Conservation (phyloP, 441 rosid species). For the Pelargonium cotyledonis region DNA sequence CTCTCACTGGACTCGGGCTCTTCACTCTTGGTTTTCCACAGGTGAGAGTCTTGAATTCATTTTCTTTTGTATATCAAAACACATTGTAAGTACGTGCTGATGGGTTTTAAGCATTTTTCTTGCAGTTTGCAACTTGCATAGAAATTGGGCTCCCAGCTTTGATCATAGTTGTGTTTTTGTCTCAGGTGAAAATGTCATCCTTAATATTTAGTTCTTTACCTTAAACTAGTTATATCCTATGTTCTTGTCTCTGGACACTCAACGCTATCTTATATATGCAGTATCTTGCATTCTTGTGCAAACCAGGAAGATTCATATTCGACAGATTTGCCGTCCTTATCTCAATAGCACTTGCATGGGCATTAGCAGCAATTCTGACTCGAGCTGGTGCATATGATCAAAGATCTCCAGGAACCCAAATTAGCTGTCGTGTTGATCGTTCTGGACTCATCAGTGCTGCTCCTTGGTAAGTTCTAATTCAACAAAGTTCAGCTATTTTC, state of each 20-base stretch:
- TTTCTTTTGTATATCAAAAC: too few relatives aligned
- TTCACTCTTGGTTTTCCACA: conserved; percentile 88
- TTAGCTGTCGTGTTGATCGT: conserved; percentile 82
- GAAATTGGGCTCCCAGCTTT: conserved; percentile 93
- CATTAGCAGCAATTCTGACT: conserved; percentile 81
- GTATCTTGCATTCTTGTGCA: conserved; percentile 69
- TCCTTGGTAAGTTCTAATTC: conserved; percentile 54
- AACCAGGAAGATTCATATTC: conserved; percentile 41
- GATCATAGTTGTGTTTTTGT: conserved; percentile 61
- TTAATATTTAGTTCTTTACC: not conserved
- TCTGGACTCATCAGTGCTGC: conserved; percentile 78
- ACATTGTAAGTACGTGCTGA: too few relatives aligned
- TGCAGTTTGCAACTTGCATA: conserved; percentile 77
- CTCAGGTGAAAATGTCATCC: conserved; percentile 68
- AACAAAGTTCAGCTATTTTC: too few relatives aligned
- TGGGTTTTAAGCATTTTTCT: too few relatives aligned
- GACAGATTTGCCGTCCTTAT: conserved; percentile 79
- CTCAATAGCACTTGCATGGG: conserved; percentile 66
- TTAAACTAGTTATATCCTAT: not conserved
- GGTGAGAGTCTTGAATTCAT: conserved; percentile 40
- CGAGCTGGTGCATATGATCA: conserved; percentile 80
- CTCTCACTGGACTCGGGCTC: conserved; percentile 82
- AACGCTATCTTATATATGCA: too few relatives aligned
- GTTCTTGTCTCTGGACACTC: not conserved
- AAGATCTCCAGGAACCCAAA: conserved; percentile 56